Conservation (phyloP, 164 flowering plant genomes). For the Aristolochia fimbriata region DNA sequence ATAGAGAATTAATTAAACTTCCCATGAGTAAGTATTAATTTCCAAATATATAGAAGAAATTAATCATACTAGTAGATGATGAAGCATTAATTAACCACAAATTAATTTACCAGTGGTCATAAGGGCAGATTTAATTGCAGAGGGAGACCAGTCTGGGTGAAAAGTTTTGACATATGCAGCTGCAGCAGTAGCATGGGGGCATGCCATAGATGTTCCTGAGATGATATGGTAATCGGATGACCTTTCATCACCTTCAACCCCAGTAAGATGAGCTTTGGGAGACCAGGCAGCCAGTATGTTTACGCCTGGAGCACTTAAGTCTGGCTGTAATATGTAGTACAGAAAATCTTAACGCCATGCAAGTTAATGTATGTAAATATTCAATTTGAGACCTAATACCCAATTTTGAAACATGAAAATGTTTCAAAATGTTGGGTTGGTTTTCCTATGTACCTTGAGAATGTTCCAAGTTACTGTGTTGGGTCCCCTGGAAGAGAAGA, state of each 20-base stretch:
- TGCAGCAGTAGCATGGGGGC: conserved; percentile 39
- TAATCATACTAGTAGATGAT: too few species aligned
- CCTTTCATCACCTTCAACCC: conserved; percentile 22
- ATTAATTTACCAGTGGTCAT: conserved; percentile 34
- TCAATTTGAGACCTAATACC: too few species aligned
- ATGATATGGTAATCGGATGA: conserved; percentile 18
- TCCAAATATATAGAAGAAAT: too few species aligned
- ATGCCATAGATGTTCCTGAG: conserved; percentile 46
- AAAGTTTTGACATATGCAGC: conserved; percentile 40
- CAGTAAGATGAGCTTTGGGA: conserved; percentile 13
- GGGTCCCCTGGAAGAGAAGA: conserved; percentile 62
- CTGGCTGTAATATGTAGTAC: too few species aligned
- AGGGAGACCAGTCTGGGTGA: conserved; percentile 45
- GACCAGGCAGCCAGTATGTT: conserved; percentile 54
- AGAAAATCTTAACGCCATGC: too few species aligned
- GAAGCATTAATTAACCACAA: too few species aligned
- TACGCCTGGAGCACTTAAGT: conserved; percentile 54
- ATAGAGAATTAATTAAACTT: too few species aligned
- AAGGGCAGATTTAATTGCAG: conserved; percentile 39
- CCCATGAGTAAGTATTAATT: too few species aligned
- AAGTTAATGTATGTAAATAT: too few species aligned
- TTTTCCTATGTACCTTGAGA: conserved; percentile 40
- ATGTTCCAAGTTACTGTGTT: conserved; percentile 22
- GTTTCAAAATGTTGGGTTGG: too few species aligned
- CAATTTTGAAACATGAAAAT: too few species aligned